Evolutionary conservation across 805 yeast genomes (phyloP), one percentile per base, ranked within the genome.

Genomic region (Yarrowia porcina): DNA sequence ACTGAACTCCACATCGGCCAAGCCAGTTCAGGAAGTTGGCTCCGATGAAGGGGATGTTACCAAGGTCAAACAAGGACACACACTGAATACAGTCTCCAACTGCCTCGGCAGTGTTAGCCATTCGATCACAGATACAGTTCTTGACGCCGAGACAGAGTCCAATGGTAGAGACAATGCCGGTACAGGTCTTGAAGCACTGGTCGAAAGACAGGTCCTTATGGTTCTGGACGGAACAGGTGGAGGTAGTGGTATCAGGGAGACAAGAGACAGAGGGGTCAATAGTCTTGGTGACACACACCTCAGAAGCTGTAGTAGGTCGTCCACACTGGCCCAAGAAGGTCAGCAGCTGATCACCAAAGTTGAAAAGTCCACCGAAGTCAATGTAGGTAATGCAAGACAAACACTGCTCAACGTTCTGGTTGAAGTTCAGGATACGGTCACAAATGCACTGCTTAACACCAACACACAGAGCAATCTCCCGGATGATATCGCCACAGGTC

Each of bases 1-100:
- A n/a, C n/a, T n/a, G n/a, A n/a, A n/a, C n/a, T n/a, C n/a, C n/a
- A n/a, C n/a, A n/a, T n/a, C n/a, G n/a, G n/a, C n/a, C n/a, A n/a
- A n/a, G n/a, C n/a, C n/a, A n/a, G n/a, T n/a, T n/a, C 11, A 54
- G 27, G 47, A 54, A 54, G 47, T 54, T 36, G 35, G 44, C 61
- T 4, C 25, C 44, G 25, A 39, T 17, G 25, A 36, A 27, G 13
- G 61, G 44, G 18, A 54, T 17, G 28, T 20, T 27, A 12, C 61
- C 47, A 18, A 54, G 61, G 17, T 39, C 36, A 28, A 54, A 38
- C 36, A 39, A 10, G 9, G 28, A 18, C 17, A 54, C 17, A 54
- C 61, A 54, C 45, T 54, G 44, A 35, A 54, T 28, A 11, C 61
- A 54, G 5, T 36, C 36, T 4, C 47, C 61, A 2, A 54, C 61